phyloP scores from a whole-genome alignment of 1,139 yeast genomes.

The Geotrichum europaeum region DNA sequence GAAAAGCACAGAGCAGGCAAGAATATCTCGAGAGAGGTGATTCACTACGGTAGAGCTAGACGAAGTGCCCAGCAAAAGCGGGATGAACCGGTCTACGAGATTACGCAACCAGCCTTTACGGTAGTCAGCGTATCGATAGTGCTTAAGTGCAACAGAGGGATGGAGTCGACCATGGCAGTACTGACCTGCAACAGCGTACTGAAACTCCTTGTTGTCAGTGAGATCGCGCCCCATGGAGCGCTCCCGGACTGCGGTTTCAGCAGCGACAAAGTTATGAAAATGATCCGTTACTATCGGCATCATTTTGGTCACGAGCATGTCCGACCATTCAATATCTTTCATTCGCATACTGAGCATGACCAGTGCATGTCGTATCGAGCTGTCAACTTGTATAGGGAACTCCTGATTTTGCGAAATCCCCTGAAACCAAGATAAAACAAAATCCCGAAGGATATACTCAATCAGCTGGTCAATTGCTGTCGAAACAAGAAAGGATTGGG shows the following conservation, averaged over 20 bases:
- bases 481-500: conserved; percentile 50
- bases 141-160: conserved; percentile 49
- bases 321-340: conserved; percentile 47
- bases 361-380: conserved; percentile 44
- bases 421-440: conserved; percentile 60
- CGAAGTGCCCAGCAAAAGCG: conserved; percentile 50
- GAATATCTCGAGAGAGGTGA: conserved; percentile 55
- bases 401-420: conserved; percentile 37
- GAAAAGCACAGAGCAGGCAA: conserved; percentile 50
- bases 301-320: conserved; percentile 50
- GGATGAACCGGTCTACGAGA: conserved; percentile 43
- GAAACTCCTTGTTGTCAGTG: conserved; percentile 45
- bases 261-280: conserved; percentile 47
- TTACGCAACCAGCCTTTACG: conserved; percentile 50
- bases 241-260: conserved; percentile 39
- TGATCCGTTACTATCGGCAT: conserved; percentile 67
- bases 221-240: conserved; percentile 28
- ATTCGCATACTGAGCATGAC: conserved; percentile 41
- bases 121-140: conserved; percentile 40
- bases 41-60: conserved; percentile 44
- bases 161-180: conserved; percentile 55
- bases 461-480: conserved; percentile 50
- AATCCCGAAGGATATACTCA: conserved; percentile 50
- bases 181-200: conserved; percentile 53
- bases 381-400: conserved; percentile 52